Percentiles rank a stretch among this genome's conserved stretches.
phyloP scores from a whole-genome alignment of 306 rosid genomes.

The Medicago lupulina region DNA sequence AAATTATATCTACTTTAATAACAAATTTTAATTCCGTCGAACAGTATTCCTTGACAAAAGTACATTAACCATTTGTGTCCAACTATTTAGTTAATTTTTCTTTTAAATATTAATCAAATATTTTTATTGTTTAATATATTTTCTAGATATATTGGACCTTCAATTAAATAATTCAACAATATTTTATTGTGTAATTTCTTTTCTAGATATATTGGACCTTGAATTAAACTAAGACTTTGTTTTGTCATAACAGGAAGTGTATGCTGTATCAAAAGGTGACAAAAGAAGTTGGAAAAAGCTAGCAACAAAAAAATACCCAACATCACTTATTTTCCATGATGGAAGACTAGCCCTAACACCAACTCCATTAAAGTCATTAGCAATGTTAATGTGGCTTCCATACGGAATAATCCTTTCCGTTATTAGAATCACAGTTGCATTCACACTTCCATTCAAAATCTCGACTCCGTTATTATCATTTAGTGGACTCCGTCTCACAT shows the following conservation, averaged over 20 bases:
- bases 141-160: neutral
- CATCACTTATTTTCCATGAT: slow-evolving; percentile 73
- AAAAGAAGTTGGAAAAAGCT: slow-evolving; percentile 71
- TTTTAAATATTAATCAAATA: neutral
- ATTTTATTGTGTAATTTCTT: neutral
- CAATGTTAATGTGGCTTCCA: slow-evolving; percentile 71
- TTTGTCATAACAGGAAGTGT: slow-evolving; percentile 61
- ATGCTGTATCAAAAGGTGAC: slow-evolving; percentile 56
- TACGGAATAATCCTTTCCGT: slow-evolving; percentile 51
- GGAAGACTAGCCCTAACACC: slow-evolving; percentile 78
- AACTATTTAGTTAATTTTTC: neutral
- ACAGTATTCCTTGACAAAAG: neutral
- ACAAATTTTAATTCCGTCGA: neutral
- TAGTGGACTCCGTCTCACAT: slow-evolving; percentile 55
- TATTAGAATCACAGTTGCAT: slow-evolving; percentile 41
- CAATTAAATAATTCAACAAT: neutral
- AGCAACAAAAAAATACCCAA: slow-evolving; percentile 54
- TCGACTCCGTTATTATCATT: slow-evolving; percentile 51
- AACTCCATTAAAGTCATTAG: slow-evolving; percentile 46
- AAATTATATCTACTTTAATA: too few relatives aligned
- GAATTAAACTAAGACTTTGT: slow-evolving; percentile 2
- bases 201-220: neutral
- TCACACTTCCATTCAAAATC: slow-evolving; percentile 55
- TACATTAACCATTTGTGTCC: neutral
- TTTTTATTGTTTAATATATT: neutral